Base-by-base conservation (phyloP, 805 yeast genomes). In the Hanseniaspora lindneri region DNA sequence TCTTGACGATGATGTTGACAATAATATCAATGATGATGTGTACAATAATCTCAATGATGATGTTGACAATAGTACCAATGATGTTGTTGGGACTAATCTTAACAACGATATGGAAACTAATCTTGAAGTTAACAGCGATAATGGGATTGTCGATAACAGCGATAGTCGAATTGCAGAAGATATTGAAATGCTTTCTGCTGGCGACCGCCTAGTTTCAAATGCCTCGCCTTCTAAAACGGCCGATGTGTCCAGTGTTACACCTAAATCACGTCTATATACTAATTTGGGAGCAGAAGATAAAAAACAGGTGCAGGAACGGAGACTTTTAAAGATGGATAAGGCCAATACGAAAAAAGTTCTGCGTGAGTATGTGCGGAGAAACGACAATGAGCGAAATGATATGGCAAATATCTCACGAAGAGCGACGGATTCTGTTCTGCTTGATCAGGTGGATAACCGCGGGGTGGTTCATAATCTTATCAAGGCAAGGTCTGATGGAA, bases 401-500 rank as follows among this genome's bases (percentile, higher is more conserved):
- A 21, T 39, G 2, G 33, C 49, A 11, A 21, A 36, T 20, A 16
- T 48, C 3, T 48, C 51, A 1, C 23, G 51, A 30, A 41, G 51
- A 37, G 47, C 51, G 1, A 48, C 51, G 3, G 47, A 48, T 14
- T 41, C 47, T 19, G 32, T 48, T 14, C 33, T 48, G 9, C 34
- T 48, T 14, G 39, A 32, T 32, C 13, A 44, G 13, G 41, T 23
- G 5, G 30, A 37, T 24, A 7, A 24, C n/a, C 8, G 25, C 5
- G 30, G 30, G 4, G 41, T 24, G 3, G 33, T 37, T 14, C 23
- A 29, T 16, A 19, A 35, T 21, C 11, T 47, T 10, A 39, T 47
- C 17, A 16, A 25, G 13, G 32, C 10, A 16, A 27, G 21, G 5
- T 25, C 17, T 7, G 21, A 20, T 20, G 39, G 39, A 8, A 10